These are phyloP conservation scores for Meyerozyma guilliermondii DNA, from an alignment of 1,139 yeast species.

Conservation along the genomic window DNA sequence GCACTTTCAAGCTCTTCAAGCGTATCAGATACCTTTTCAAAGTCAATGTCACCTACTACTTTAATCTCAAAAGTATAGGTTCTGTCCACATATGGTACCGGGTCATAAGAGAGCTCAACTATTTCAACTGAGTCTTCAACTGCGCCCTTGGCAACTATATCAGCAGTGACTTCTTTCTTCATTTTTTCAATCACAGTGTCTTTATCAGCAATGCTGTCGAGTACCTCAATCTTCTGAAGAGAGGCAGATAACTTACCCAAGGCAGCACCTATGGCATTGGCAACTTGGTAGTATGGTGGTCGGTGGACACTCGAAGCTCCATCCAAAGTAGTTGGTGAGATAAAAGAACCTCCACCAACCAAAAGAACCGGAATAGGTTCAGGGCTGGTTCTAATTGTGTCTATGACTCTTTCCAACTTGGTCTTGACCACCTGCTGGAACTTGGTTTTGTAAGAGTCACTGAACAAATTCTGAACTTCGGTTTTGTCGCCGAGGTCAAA, in stretches of 20 bases:
- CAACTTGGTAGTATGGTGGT: conserved; percentile 35
- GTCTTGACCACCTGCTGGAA: conserved; percentile 18
- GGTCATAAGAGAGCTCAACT: conserved; percentile 27
- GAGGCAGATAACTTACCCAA: conserved; percentile 32
- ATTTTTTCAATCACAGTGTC: conserved; percentile 18
- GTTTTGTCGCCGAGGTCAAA: conserved; percentile 10
- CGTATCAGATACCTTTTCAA: conserved; percentile 14
- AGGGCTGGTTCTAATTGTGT: conserved; percentile 37
- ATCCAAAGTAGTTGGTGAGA: conserved; percentile 25
- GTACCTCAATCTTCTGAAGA: conserved; percentile 13
- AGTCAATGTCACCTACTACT: conserved; percentile 38
- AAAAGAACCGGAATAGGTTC: conserved; percentile 35
- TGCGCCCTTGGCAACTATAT: conserved; percentile 26
- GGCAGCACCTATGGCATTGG: conserved; percentile 47
- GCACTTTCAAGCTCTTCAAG: conserved; percentile 1
- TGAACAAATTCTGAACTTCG: conserved; percentile 9
- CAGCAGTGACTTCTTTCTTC: conserved; percentile 15
- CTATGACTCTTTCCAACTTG: conserved; percentile 28
- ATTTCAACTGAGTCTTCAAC: conserved; percentile 19
- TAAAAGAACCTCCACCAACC: conserved; percentile 43
- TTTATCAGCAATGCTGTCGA: conserved; percentile 14
- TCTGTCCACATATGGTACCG: conserved; percentile 34
- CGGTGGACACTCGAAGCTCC: conserved; percentile 37
- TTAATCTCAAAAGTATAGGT: conserved; percentile 29
- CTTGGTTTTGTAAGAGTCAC: conserved; percentile 3